Conservation (phyloP, 768 basidiomycete genomes). For the Hericium coralloides region DNA sequence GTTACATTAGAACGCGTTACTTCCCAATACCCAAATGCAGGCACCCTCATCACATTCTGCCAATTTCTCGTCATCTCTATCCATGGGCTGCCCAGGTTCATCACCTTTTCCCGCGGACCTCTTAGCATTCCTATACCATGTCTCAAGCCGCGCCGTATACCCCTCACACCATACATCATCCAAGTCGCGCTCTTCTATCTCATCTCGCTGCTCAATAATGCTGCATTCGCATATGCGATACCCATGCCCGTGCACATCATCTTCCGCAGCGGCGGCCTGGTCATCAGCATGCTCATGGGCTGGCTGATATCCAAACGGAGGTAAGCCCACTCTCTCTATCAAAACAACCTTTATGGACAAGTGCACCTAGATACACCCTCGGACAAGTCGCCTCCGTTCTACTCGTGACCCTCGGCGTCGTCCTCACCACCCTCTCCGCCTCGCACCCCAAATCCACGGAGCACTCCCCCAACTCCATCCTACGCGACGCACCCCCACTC, state of each 20-base stretch:
- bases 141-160: constrained; percentile 57
- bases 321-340: constrained; percentile 27
- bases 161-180: constrained; percentile 60
- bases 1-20: constrained; percentile 71
- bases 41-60: constrained; percentile 78
- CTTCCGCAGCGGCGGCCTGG: constrained; percentile 82
- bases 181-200: constrained; percentile 79
- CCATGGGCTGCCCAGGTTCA: constrained; percentile 59
- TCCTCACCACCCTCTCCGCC: constrained; percentile 75
- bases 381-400: constrained; percentile 67
- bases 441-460: constrained; percentile 21
- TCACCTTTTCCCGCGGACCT: constrained; percentile 19
- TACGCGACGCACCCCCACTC: constrained; percentile 16
- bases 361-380: constrained; percentile 42
- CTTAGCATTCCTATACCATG: constrained; percentile 27
- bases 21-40: constrained; percentile 55
- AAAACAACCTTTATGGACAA: constrained; percentile 1
- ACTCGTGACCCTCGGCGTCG: constrained; percentile 73
- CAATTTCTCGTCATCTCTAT: constrained; percentile 77
- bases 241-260: constrained; percentile 94
- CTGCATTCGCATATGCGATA: constrained; percentile 79
- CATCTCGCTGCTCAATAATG: constrained; percentile 80
- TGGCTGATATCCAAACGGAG: constrained; percentile 56
- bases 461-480: constrained; percentile 1
- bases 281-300: constrained; percentile 77